Evolutionary conservation across 2,329 filamentous ascomycete genomes (phyloP).

Genomic region (Colletotrichum brevisporum): DNA sequence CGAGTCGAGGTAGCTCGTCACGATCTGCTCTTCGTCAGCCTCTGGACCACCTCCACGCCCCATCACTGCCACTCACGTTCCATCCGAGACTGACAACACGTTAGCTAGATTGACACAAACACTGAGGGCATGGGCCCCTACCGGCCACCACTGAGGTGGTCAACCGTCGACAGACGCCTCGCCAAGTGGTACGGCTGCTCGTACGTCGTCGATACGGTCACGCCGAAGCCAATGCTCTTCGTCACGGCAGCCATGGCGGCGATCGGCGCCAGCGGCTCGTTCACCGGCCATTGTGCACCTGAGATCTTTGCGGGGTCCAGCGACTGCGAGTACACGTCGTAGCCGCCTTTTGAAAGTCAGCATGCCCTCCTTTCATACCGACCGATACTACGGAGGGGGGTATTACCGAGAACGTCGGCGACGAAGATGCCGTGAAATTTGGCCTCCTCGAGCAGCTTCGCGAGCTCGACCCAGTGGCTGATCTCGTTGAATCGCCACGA

Average conservation of each 20-base stretch:
- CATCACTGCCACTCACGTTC: conserved; percentile 58
- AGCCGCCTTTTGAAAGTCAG: conserved; percentile 61
- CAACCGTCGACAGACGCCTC: conserved; percentile 74
- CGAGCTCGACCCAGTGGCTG: conserved; percentile 73
- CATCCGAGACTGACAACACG: conserved; percentile 61
- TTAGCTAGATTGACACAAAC: background rate
- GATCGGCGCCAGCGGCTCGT: conserved; percentile 75
- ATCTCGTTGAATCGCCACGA: conserved; percentile 73
- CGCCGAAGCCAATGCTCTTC: conserved; percentile 77
- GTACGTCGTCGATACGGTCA: conserved; percentile 79
- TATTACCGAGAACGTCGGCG: conserved; percentile 71
- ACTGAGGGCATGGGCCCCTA: conserved; percentile 45
- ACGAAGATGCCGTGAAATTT: conserved; percentile 79
- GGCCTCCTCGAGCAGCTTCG: conserved; percentile 70
- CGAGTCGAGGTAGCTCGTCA: conserved; percentile 79
- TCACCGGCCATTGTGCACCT: conserved; percentile 79
- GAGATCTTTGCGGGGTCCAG: conserved; percentile 73
- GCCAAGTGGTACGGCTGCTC: conserved; percentile 80
- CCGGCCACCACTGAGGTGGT: conserved; percentile 76
- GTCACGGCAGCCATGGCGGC: conserved; percentile 80
- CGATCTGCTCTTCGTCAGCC: conserved; percentile 60
- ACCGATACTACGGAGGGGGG: background rate
- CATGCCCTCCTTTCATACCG: too few relatives aligned
- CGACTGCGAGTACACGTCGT: conserved; percentile 77
- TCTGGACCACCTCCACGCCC: too few relatives aligned